Percentiles rank a stretch among this genome's conserved stretches.
phyloP scores from a whole-genome alignment of 2,329 filamentous ascomycete genomes.

The Monascus ruber region DNA sequence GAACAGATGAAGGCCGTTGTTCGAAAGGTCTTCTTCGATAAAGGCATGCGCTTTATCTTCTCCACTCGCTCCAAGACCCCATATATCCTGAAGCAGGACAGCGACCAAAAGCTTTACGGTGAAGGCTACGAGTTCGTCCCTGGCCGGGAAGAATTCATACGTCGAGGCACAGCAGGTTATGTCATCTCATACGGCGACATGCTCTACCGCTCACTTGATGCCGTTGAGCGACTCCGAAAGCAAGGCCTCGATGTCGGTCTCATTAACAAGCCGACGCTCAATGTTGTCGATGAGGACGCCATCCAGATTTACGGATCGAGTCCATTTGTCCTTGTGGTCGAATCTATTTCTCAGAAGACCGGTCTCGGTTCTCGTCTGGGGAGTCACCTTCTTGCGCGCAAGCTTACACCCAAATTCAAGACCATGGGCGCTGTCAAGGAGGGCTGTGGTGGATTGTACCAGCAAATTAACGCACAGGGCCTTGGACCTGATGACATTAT shows the following conservation, averaged over 20 bases:
- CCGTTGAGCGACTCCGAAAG: constrained; percentile 25
- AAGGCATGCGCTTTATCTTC: constrained; percentile 27
- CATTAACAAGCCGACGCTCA: constrained; percentile 30
- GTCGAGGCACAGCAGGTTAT: constrained; percentile 25
- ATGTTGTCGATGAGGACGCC: constrained; percentile 28
- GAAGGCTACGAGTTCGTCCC: constrained; percentile 26
- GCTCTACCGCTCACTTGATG: constrained; percentile 30
- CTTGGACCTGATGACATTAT: constrained; percentile 25
- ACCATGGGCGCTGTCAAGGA: constrained; percentile 28
- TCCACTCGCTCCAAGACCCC: constrained; percentile 30
- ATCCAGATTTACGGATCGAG: constrained; percentile 25
- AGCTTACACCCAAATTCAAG: constrained; percentile 27
- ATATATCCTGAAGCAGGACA: constrained; percentile 26
- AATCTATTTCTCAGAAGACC: constrained; percentile 30
- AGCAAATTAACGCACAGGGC: constrained; percentile 29
- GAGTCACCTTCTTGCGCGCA: constrained; percentile 24
- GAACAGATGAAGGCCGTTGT: constrained; percentile 31
- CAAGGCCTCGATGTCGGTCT: constrained; percentile 27
- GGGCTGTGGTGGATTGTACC: constrained; percentile 26
- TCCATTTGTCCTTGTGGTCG: constrained; percentile 27
- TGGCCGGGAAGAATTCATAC: constrained; percentile 28
- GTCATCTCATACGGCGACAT: constrained; percentile 30
- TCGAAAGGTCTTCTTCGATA: constrained; percentile 25
- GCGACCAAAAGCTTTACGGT: constrained; percentile 24
- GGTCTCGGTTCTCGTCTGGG: constrained; percentile 28